Evolutionary conservation across 768 basidiomycete genomes (phyloP), one percentile per base, ranked within the genome.

Genomic region (Strobilomyces confusus): DNA sequence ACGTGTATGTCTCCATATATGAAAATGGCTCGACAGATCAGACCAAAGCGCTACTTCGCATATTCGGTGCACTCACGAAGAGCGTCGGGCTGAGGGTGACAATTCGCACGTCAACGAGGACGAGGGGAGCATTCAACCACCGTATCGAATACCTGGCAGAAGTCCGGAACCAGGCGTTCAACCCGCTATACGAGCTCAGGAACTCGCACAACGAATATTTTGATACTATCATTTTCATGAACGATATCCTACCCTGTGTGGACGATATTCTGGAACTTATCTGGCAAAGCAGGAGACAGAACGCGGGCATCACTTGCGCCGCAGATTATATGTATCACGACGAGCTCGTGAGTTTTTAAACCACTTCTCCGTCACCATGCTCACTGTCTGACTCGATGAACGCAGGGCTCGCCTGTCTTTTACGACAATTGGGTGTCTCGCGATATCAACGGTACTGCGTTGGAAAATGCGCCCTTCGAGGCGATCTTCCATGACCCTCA

Each of bases 111-210:
- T 92, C 88, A 11, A 89, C 86, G 77, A 86, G 97, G 57, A 95
- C 90, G 11, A 80, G 95, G 26, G 97, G 97, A 37, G 88, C 89
- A 9, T 98, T 98, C 79, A 95, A 95, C 72, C 97, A 99, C 70
- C 95, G 97, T 49, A 99, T 99, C 77, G 97, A 99, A 72, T 99
- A 99, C 74, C 86, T 99, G 48, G 97, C 97, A n/a, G 95, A 99
- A 67, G 95, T 99, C n/a, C 89, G 97, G 55, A 98, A 99, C 69
- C 87, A 92, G 25, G 97, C 97, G 14, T 90, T 99, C 69, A 93
- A 90, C 2, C 97, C 97, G 1, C 76, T 98, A 22, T 89, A 95
- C 73, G 97, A 98, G 65, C 80, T 97, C 34, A 80, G 97, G 37
- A 95, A 97, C 67, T 75, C 86, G 23, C 86, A 94, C 67, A 89